phyloP scores from a whole-genome alignment of 768 basidiomycete species.

The Tubosaeta sp. region DNA sequence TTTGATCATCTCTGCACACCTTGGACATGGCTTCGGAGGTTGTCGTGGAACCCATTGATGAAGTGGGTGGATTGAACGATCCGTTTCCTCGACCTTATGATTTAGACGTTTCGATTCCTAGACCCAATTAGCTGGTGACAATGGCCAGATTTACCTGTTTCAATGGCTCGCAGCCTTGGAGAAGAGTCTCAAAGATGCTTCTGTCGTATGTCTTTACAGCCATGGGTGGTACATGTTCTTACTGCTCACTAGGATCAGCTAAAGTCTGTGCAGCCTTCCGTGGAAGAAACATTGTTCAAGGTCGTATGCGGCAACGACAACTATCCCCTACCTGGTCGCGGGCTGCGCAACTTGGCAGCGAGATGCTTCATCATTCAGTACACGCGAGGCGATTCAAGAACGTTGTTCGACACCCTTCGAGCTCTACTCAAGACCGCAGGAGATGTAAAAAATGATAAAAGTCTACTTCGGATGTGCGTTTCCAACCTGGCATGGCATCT shows the following conservation, averaged over 20 bases:
- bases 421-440: conserved; percentile 67
- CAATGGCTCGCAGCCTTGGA: conserved; percentile 76
- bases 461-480: conserved; percentile 62
- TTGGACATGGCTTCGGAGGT: conserved; percentile 24
- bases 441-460: conserved; percentile 71
- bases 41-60: conserved; percentile 27
- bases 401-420: conserved; percentile 84
- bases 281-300: conserved; percentile 65
- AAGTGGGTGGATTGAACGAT: conserved; percentile 21
- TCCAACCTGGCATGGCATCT: neutral
- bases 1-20: conserved; percentile 1
- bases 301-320: conserved; percentile 58
- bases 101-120: conserved; percentile 27
- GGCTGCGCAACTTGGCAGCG: conserved; percentile 72
- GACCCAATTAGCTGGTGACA: conserved; percentile 68
- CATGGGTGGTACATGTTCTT: neutral
- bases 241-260: conserved; percentile 51
- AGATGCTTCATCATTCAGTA: conserved; percentile 75
- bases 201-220: conserved; percentile 43
- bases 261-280: conserved; percentile 54
- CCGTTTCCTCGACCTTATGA: neutral
- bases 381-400: conserved; percentile 74
- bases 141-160: conserved; percentile 78
- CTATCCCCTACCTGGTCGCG: conserved; percentile 84
- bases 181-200: conserved; percentile 45